Conservation (phyloP, 2,329 filamentous ascomycete species). For the Talaromyces islandicus region DNA sequence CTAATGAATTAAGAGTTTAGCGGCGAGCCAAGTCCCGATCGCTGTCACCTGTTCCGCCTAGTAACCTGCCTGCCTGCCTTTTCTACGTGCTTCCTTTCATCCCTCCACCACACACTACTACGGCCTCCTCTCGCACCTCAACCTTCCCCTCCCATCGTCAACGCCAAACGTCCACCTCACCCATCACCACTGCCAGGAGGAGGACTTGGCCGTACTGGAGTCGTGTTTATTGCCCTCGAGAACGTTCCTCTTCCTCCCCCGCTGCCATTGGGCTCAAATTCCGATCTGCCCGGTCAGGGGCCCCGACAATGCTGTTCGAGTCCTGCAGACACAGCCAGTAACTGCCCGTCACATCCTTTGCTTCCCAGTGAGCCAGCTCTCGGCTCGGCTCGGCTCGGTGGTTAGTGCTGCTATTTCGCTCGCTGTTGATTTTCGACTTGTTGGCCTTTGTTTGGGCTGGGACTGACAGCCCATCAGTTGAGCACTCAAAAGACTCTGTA, state of each 20-base stretch:
- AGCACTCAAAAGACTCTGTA: neutral
- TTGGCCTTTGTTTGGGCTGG: neutral
- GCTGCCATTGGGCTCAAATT: neutral
- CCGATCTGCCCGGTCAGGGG: neutral
- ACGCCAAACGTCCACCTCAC: neutral
- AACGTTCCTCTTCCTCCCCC: neutral
- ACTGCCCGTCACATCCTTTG: neutral
- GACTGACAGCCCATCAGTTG: neutral
- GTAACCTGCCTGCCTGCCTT: neutral
- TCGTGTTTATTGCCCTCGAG: neutral
- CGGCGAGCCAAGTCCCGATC: neutral
- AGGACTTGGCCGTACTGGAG: neutral
- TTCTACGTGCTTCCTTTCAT: neutral
- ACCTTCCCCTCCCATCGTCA: neutral
- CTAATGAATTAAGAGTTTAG: neutral
- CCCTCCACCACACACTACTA: neutral
- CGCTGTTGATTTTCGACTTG: neutral
- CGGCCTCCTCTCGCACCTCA: neutral
- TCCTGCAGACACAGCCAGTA: neutral
- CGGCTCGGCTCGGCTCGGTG: neutral
- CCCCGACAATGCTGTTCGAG: neutral
- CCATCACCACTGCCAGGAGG: neutral
- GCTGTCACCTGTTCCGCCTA: neutral
- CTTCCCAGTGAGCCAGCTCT: neutral
- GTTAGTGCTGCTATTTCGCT: neutral